phyloP scores from a whole-genome alignment of 306 rosid genomes.

The Cicer arietinum region DNA sequence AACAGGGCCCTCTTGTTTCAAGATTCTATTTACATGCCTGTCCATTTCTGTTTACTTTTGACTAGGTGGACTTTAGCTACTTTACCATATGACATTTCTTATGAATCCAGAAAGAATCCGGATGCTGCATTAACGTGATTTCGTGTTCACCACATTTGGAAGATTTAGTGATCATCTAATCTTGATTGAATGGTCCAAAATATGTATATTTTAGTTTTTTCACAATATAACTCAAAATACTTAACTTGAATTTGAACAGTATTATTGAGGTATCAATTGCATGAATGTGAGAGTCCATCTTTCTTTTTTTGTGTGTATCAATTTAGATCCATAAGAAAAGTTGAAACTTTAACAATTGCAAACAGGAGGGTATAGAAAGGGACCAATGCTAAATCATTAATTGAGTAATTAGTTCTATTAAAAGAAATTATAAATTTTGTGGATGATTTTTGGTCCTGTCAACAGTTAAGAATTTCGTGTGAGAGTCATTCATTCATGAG shows the following conservation, averaged over 20 bases:
- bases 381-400: constrained; percentile 24
- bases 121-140: too few relatives aligned
- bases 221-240: too few relatives aligned
- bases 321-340: constrained; percentile 44
- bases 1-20: constrained; percentile 27
- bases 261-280: too few relatives aligned
- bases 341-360: constrained; percentile 30
- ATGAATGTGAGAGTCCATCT: too few relatives aligned
- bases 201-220: too few relatives aligned
- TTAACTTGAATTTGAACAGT: too few relatives aligned
- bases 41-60: constrained; percentile 50
- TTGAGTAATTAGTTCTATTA: constrained; percentile 18
- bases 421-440: constrained; percentile 27
- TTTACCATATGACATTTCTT: constrained; percentile 18
- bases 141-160: too few relatives aligned
- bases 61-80: constrained; percentile 33
- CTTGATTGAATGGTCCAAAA: too few relatives aligned
- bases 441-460: constrained; percentile 14
- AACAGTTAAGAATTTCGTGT: constrained; percentile 9
- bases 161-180: too few relatives aligned
- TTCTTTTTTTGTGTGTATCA: constrained; percentile 30
- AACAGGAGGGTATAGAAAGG: constrained; percentile 11
- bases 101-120: too few relatives aligned
- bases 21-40: constrained; percentile 39
- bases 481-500: constrained; percentile 25